These are phyloP conservation scores for Ophiostoma quercus DNA, from an alignment of 2,329 filamentous ascomycete genomes.

Conservation along the genomic window DNA sequence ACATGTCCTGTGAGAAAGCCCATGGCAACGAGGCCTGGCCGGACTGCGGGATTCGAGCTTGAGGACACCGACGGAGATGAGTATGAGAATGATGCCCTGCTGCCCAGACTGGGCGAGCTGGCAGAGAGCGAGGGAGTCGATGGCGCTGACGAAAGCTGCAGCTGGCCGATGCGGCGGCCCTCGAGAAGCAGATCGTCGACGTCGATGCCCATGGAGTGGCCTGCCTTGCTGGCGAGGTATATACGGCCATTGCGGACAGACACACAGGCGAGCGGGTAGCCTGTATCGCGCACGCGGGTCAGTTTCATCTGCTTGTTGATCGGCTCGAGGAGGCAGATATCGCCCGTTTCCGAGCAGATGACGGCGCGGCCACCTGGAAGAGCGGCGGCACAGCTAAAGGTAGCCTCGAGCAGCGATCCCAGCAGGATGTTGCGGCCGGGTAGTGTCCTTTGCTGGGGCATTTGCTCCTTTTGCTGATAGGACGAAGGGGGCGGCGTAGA, in stretches of 20 bases:
- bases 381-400: slow-evolving; percentile 70
- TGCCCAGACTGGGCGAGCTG: slow-evolving; percentile 10
- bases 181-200: slow-evolving; percentile 43
- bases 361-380: slow-evolving; percentile 71
- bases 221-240: slow-evolving; percentile 65
- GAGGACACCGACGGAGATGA: slow-evolving; percentile 13
- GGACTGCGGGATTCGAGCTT: slow-evolving; percentile 37
- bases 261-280: slow-evolving; percentile 64
- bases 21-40: slow-evolving; percentile 56
- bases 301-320: slow-evolving; percentile 66
- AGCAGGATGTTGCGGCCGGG: slow-evolving; percentile 83
- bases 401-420: slow-evolving; percentile 73
- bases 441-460: slow-evolving; percentile 58
- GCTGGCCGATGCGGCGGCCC: slow-evolving; percentile 16
- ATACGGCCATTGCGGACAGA: slow-evolving; percentile 54
- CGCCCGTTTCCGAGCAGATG: slow-evolving; percentile 79
- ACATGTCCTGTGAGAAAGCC: slow-evolving; percentile 62
- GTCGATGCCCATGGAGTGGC: slow-evolving; percentile 51
- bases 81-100: neutral
- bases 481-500: slow-evolving; percentile 34
- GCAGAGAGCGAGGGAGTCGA: neutral
- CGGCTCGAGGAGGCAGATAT: slow-evolving; percentile 84
- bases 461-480: slow-evolving; percentile 20
- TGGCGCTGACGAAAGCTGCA: neutral
- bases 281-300: slow-evolving; percentile 58